Percentiles rank a stretch among this genome's conserved stretches.
Evolutionary conservation across 1,284 basidiomycete species (phyloP).

Genomic region (Veloboletus limbatus): DNA sequence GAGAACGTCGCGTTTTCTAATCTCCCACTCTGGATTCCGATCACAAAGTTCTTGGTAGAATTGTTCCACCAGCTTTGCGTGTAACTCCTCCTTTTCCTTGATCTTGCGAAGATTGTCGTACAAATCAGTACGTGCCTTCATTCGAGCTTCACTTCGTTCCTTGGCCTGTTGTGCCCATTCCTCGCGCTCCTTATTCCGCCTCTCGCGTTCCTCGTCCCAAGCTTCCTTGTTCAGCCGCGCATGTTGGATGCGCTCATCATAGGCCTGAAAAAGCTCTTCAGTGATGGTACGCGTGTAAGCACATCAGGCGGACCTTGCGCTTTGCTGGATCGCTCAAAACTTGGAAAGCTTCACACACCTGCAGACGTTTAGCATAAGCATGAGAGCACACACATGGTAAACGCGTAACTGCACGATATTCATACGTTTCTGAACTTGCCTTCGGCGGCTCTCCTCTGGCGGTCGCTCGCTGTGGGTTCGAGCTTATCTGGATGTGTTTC

Average conservation of each 20-base stretch:
- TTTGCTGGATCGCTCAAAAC: constrained; percentile 48
- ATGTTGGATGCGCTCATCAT: constrained; percentile 44
- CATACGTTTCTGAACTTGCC: constrained; percentile 48
- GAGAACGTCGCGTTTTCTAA: constrained; percentile 45
- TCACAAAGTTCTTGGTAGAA: constrained; percentile 51
- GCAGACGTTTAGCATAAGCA: constrained; percentile 19
- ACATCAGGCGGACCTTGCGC: constrained; percentile 48
- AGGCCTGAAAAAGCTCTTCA: constrained; percentile 42
- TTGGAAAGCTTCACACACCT: constrained; percentile 45
- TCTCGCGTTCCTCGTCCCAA: constrained; percentile 43
- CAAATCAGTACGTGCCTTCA: constrained; percentile 32
- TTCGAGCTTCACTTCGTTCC: constrained; percentile 42
- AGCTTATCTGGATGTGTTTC: constrained; percentile 69
- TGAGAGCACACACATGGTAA: constrained; percentile 7
- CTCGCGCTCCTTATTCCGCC: constrained; percentile 53
- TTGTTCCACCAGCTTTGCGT: constrained; percentile 40
- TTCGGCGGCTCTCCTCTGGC: constrained; percentile 49
- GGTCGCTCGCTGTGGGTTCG: constrained; percentile 43
- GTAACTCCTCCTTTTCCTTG: constrained; percentile 37
- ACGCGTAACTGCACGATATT: constrained; percentile 25
- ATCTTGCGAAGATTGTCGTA: constrained; percentile 27
- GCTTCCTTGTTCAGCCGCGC: constrained; percentile 29
- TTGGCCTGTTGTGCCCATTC: constrained; percentile 57
- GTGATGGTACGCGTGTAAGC: background rate
- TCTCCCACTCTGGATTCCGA: constrained; percentile 62